Evolutionary conservation across 768 basidiomycete genomes (phyloP), one percentile per base, ranked within the genome.

Genomic region (Lactifluus piperatus): DNA sequence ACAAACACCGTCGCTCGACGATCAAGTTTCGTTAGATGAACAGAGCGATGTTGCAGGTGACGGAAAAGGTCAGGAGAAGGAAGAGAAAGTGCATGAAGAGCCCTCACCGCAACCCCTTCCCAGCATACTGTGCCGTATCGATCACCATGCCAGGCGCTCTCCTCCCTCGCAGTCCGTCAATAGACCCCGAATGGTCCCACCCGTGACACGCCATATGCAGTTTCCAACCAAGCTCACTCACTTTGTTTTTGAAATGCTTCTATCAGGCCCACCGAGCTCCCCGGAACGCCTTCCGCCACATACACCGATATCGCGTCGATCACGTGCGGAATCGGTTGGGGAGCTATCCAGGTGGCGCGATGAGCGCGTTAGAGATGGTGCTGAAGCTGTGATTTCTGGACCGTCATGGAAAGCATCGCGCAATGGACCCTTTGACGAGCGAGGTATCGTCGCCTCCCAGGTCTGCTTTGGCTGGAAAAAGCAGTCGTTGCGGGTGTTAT

Each of bases 161-260:
- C 11, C 87, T 83, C 67, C 81, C 87, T 4, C 82, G 86, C 10
- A 88, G 89, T 0, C 77, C 81, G 0, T 87, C 87, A n/a, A 56
- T 51, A 54, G 54, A 24, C 18, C 73, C 82, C 10, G 72, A 82
- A 32, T 81, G 82, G 22, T 13, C 32, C 24, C 11, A 36, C 18
- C 34, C 32, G 66, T 67, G 29, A 68, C 59, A 51, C 72, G 71
- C 36, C 78, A 71, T 58, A 75, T 80, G 20, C 75, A 71, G 24
- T 80, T 79, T 55, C 68, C 71, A 14, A 34, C 44, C 18, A 29
- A 30, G 10, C 34, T 43, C 9, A 47, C 53, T 8, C 50, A 60
- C 22, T 26, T 62, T 16, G 60, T 55, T 16, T 56, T 39, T 13
- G 56, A 46, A 5, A 50, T 54, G 41, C 56, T 49, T 4, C 5